These are phyloP conservation scores for Babesia microti DNA, from an alignment of 169 alveolate genomes.

Conservation along the genomic window DNA sequence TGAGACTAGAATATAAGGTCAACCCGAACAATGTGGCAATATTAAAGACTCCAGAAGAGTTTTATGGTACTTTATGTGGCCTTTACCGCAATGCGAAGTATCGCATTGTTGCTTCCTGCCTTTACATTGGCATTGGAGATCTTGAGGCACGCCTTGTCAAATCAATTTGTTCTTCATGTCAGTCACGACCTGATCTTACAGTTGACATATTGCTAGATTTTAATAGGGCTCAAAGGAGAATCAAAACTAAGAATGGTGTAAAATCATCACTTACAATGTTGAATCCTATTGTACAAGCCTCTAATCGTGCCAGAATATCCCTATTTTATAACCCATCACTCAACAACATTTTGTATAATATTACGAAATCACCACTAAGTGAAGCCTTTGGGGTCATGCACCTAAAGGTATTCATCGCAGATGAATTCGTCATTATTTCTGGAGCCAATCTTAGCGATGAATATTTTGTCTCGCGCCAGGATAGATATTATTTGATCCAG, in stretches of 20 bases:
- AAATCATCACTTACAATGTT: constrained; percentile 38
- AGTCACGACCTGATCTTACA: constrained; percentile 20
- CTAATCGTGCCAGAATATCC: constrained; percentile 25
- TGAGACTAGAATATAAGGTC: constrained; percentile 40
- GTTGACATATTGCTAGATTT: constrained; percentile 54
- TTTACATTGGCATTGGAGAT: constrained; percentile 52
- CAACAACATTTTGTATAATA: constrained; percentile 36
- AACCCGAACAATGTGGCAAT: constrained; percentile 36
- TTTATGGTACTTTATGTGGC: constrained; percentile 39
- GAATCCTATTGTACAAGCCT: constrained; percentile 22
- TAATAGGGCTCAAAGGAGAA: constrained; percentile 39
- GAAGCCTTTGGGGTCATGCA: constrained; percentile 64
- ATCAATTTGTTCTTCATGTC: constrained; percentile 25
- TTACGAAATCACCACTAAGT: constrained; percentile 45
- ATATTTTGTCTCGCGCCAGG: constrained; percentile 52
- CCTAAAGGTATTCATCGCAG: constrained; percentile 55
- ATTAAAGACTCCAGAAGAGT: constrained; percentile 46
- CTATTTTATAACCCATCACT: constrained; percentile 55
- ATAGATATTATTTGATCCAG: constrained; percentile 49
- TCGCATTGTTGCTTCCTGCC: constrained; percentile 49
- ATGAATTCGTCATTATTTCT: constrained; percentile 38
- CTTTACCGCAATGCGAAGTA: constrained; percentile 32
- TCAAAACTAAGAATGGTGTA: constrained; percentile 14
- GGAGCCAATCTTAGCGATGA: constrained; percentile 59
- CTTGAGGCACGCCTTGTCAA: constrained; percentile 45